These are phyloP conservation scores for Pseudozyma sp. DNA, from an alignment of 1,284 basidiomycete genomes.

Conservation along the genomic window DNA sequence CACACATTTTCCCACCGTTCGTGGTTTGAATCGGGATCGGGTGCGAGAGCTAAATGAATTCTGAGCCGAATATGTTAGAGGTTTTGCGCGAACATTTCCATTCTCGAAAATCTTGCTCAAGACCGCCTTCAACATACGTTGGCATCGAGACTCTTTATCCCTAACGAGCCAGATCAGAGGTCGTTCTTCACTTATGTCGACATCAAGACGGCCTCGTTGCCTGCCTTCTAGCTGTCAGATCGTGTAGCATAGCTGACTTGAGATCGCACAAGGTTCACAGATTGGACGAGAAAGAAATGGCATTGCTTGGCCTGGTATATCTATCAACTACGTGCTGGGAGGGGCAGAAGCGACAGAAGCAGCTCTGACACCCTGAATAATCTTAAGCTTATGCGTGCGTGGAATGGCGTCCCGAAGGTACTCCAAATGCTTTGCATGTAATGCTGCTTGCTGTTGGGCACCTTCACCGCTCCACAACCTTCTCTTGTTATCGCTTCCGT, in stretches of 20 bases:
- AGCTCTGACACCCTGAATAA: slow-evolving; percentile 45
- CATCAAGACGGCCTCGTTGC: too few species aligned
- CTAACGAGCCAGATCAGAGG: too few species aligned
- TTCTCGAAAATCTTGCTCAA: too few species aligned
- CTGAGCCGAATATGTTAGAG: too few species aligned
- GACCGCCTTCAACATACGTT: too few species aligned
- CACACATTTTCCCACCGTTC: too few species aligned
- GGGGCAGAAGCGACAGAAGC: slow-evolving; percentile 7
- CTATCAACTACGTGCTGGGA: neutral
- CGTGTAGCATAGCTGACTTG: too few species aligned
- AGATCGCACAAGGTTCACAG: too few species aligned
- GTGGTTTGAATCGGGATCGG: neutral
- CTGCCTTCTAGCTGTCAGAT: too few species aligned
- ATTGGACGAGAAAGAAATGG: neutral
- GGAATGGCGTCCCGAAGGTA: slow-evolving; percentile 78
- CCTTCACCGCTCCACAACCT: slow-evolving; percentile 87
- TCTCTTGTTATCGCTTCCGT: slow-evolving; percentile 79
- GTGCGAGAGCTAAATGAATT: too few species aligned
- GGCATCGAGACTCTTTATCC: too few species aligned
- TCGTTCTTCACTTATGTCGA: slow-evolving; percentile 4
- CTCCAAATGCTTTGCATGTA: slow-evolving; percentile 87
- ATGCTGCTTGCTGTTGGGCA: slow-evolving; percentile 82
- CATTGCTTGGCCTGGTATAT: neutral
- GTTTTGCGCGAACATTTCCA: too few species aligned
- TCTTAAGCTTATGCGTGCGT: slow-evolving; percentile 52